Percentiles rank a stretch among this genome's conserved stretches.
These are phyloP conservation scores for Sarcodon aspratus DNA, from an alignment of 768 basidiomycete genomes.

Conservation along the genomic window DNA sequence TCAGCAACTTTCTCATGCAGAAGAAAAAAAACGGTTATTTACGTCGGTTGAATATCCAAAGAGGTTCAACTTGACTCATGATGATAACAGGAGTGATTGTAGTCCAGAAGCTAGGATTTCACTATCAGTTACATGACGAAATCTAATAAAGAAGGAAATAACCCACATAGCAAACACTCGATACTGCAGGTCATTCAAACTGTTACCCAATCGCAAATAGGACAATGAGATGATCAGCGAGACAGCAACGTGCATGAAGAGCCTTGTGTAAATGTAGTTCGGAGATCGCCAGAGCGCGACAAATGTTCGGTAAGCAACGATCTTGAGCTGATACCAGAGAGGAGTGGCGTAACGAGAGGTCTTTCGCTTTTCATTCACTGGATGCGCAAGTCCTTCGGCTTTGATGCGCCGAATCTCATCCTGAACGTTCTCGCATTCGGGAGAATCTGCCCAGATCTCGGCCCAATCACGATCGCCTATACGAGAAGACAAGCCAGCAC, in stretches of 20 bases:
- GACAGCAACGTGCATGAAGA: slow-evolving; percentile 65
- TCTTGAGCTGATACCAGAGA: slow-evolving; percentile 61
- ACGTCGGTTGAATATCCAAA: slow-evolving; percentile 67
- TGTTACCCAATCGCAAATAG: slow-evolving; percentile 64
- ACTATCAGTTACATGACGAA: background rate
- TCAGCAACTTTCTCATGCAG: background rate
- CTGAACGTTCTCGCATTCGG: slow-evolving; percentile 33
- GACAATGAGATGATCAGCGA: slow-evolving; percentile 67
- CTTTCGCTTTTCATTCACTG: slow-evolving; percentile 5
- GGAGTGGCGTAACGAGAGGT: slow-evolving; percentile 45
- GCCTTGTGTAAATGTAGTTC: slow-evolving; percentile 75
- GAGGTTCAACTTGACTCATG: slow-evolving; percentile 72
- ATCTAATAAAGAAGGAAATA: background rate
- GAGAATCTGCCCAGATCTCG: slow-evolving; percentile 70
- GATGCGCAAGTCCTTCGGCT: slow-evolving; percentile 4
- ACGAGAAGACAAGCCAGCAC: slow-evolving; percentile 64
- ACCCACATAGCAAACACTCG: slow-evolving; percentile 69
- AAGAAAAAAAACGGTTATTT: slow-evolving; percentile 8
- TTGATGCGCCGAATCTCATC: slow-evolving; percentile 34
- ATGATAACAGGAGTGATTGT: slow-evolving; percentile 62
- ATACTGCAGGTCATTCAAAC: slow-evolving; percentile 62
- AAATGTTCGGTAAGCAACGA: slow-evolving; percentile 58
- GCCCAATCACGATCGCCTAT: slow-evolving; percentile 80
- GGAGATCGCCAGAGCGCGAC: slow-evolving; percentile 72
- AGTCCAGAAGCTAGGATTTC: slow-evolving; percentile 44